A percentile compares a stretch with the other conserved stretches of the same genome.
phyloP scores from a whole-genome alignment of 306 rosid genomes.

The Lathyrus sativus region DNA sequence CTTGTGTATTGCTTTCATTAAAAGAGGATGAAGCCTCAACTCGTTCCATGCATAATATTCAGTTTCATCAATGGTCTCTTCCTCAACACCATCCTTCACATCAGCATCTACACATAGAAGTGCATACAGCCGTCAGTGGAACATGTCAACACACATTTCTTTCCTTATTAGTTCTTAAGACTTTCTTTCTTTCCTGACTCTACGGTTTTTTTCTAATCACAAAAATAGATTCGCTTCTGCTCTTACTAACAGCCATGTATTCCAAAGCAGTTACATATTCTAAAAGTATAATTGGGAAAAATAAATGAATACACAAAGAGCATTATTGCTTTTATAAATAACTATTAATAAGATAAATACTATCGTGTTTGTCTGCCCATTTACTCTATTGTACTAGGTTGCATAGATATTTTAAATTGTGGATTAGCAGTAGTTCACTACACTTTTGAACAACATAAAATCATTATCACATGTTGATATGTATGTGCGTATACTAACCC shows the following conservation, averaged over 20 bases:
- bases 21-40: slow-evolving; percentile 85
- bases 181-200: not conserved
- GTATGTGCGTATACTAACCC: not conserved
- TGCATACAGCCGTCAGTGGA: slow-evolving; percentile 22
- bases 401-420: not conserved
- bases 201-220: not conserved
- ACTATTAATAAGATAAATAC: not conserved
- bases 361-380: too few species aligned
- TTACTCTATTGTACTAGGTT: not conserved
- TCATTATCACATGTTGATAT: not conserved
- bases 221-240: not conserved
- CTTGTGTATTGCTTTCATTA: slow-evolving; percentile 74
- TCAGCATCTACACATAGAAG: slow-evolving; percentile 49
- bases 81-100: slow-evolving; percentile 47
- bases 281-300: slow-evolving; percentile 5
- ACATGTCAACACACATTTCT: slow-evolving; percentile 15
- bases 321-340: not conserved
- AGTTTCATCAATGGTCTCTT: slow-evolving; percentile 60
- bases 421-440: not conserved
- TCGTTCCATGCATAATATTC: slow-evolving; percentile 86
- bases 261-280: not conserved
- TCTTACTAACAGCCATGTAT: not conserved
- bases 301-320: not conserved
- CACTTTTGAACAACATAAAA: not conserved
- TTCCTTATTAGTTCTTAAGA: not conserved